Evolutionary conservation across 768 basidiomycete species (phyloP), one percentile per base, ranked within the genome.

Genomic region (Agaricus subrufescens): DNA sequence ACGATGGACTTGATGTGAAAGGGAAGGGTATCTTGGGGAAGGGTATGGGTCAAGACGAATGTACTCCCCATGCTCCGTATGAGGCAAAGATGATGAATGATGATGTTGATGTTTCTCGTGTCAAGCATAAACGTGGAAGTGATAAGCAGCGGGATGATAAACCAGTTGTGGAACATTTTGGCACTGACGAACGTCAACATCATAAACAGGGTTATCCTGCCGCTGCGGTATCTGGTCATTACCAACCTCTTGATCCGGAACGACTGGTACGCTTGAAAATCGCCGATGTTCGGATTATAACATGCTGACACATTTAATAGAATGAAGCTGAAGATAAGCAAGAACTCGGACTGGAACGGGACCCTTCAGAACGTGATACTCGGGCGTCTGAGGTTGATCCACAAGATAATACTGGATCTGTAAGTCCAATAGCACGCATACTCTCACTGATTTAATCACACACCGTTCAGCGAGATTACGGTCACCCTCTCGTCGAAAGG

Each of bases 141-240:
- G 46, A 60, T 26, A 52, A 50, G 39, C 49, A 46, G 38, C 56
- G 57, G n/a, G 54, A 50, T 30, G 51, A 46, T 25, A 60, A 61
- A 54, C 46, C 57, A 14, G 30, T 56, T 19, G 31, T 51, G 19
- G 65, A 63, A 19, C 46, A 49, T 26, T 42, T 34, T 31, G 65
- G 65, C 51, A 59, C 61, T 3, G 59, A 68, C 49, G 55, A 63
- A 25, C 69, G 74, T 58, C 69, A 64, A 54, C 61, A 52, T 23
- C 73, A 67, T 60, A 71, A 68, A 1, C 72, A 75, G 59, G 73
- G 73, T 8, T 62, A 66, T 60, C 75, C 74, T 49, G 9, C 5
- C 10, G 58, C 25, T 10, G 71, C 69, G 11, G 69, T 71, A 29
- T 44, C 46, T 10, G 75, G 74, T 51, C 37, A 7, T 7, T 70